Percentiles rank a stretch among this genome's conserved stretches.
Conservation (phyloP, 179 eudicot genomes). For the Camellia oleifera region DNA sequence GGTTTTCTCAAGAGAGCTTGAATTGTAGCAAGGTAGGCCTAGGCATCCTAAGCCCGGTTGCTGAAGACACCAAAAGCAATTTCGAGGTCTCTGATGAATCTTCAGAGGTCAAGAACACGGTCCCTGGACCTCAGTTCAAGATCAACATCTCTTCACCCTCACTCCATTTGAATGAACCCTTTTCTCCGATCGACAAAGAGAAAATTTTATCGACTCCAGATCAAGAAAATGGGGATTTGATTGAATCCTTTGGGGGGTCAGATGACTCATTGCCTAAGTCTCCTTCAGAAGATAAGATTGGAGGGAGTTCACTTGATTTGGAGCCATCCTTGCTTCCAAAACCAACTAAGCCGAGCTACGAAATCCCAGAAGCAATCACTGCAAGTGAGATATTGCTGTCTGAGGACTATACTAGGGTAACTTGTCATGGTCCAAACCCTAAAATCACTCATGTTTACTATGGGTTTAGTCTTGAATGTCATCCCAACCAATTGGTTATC, state of each 20-base stretch:
- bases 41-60: not conserved
- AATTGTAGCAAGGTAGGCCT: not conserved
- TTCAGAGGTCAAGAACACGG: not conserved
- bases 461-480: not conserved
- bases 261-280: no score
- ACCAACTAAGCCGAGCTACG: not conserved
- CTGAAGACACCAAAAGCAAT: not conserved
- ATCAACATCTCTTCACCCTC: not conserved
- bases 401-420: not conserved
- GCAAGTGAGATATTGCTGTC: not conserved
- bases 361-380: not conserved
- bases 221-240: not conserved
- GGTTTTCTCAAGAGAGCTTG: not conserved
- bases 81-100: not conserved
- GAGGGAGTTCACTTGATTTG: not conserved
- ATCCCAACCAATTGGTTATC: not conserved
- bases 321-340: not conserved
- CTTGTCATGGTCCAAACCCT: conserved; percentile 1
- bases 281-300: not conserved
- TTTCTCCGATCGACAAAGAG: no score
- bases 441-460: not conserved
- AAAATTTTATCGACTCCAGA: no score
- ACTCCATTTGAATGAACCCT: not conserved
- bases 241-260: not conserved
- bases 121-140: not conserved